Evolutionary conservation across 2,329 filamentous ascomycete species (phyloP).

Genomic region (Colletotrichum tamarilloi): DNA sequence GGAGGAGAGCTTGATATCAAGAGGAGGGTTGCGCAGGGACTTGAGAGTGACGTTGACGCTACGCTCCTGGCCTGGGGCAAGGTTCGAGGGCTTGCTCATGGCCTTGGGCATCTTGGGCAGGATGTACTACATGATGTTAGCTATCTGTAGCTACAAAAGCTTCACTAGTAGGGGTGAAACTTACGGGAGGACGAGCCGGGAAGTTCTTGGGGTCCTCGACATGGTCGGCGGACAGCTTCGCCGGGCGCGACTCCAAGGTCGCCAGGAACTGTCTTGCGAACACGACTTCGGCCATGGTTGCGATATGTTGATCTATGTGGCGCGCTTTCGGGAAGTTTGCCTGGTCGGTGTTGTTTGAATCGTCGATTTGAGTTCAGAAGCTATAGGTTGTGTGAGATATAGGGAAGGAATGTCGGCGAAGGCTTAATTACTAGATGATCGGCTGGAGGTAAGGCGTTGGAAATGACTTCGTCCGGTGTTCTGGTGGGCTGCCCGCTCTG

Average conservation of each 20-base stretch:
- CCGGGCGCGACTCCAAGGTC: constrained; percentile 79
- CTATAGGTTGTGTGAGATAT: not conserved
- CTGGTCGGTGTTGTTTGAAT: not conserved
- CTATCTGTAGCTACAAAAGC: constrained; percentile 18
- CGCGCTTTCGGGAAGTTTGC: not conserved
- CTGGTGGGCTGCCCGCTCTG: constrained; percentile 8
- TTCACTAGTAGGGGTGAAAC: constrained; percentile 43
- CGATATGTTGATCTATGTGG: constrained; percentile 14
- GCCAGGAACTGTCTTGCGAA: constrained; percentile 89
- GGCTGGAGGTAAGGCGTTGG: constrained; percentile 1
- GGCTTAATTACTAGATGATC: not conserved
- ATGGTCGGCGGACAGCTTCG: constrained; percentile 89
- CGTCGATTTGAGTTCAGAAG: not conserved
- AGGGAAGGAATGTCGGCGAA: not conserved
- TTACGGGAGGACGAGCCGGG: constrained; percentile 80
- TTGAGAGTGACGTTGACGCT: constrained; percentile 73
- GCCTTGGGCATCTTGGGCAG: constrained; percentile 74
- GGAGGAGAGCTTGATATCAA: constrained; percentile 74
- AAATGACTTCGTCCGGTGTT: constrained; percentile 32
- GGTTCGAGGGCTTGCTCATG: constrained; percentile 61
- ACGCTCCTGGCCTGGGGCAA: constrained; percentile 63
- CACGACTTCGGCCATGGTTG: constrained; percentile 79
- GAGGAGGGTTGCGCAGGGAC: constrained; percentile 79
- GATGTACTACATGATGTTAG: constrained; percentile 69
- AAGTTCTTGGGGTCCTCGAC: constrained; percentile 86